phyloP scores from a whole-genome alignment of 805 yeast species.

The Lipomyces kockii region DNA sequence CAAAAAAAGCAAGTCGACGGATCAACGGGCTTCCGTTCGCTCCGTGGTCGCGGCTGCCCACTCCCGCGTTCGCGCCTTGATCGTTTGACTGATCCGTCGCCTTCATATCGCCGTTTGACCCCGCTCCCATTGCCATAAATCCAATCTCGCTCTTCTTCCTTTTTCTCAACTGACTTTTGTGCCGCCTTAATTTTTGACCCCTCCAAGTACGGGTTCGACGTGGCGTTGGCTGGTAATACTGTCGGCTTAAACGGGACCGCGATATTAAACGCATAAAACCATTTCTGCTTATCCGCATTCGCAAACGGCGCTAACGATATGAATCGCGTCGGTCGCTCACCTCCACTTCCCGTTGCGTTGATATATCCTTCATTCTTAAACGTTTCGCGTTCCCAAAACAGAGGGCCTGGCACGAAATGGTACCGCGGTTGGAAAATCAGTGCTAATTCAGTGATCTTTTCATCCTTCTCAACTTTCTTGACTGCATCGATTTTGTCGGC shows the following conservation, averaged over 20 bases:
- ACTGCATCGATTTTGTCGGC: conserved; percentile 16
- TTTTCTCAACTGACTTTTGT: neutral
- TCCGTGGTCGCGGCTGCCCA: conserved; percentile 32
- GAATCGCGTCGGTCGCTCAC: conserved; percentile 56
- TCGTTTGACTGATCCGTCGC: neutral
- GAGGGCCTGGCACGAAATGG: conserved; percentile 33
- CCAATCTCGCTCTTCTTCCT: conserved; percentile 13
- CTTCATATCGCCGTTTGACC: conserved; percentile 11
- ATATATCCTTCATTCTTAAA: conserved; percentile 27
- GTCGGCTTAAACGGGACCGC: conserved; percentile 40
- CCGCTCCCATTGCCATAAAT: conserved; percentile 18
- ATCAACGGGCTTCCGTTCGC: conserved; percentile 19
- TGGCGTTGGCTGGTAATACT: conserved; percentile 40
- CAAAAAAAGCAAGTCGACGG: conserved; percentile 72
- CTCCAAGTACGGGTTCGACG: conserved; percentile 45
- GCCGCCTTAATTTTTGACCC: conserved; percentile 18
- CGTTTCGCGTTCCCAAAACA: conserved; percentile 41
- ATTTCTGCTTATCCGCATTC: conserved; percentile 53
- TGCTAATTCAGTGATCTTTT: conserved; percentile 26
- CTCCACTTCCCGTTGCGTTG: conserved; percentile 12
- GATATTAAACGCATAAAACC: conserved; percentile 76
- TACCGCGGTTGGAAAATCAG: conserved; percentile 35
- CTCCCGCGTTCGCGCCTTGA: conserved; percentile 9
- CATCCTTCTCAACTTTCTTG: conserved; percentile 12
- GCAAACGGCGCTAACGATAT: conserved; percentile 68